Evolutionary conservation across 805 yeast species (phyloP).

Genomic region (Ogataea ganodermae): DNA sequence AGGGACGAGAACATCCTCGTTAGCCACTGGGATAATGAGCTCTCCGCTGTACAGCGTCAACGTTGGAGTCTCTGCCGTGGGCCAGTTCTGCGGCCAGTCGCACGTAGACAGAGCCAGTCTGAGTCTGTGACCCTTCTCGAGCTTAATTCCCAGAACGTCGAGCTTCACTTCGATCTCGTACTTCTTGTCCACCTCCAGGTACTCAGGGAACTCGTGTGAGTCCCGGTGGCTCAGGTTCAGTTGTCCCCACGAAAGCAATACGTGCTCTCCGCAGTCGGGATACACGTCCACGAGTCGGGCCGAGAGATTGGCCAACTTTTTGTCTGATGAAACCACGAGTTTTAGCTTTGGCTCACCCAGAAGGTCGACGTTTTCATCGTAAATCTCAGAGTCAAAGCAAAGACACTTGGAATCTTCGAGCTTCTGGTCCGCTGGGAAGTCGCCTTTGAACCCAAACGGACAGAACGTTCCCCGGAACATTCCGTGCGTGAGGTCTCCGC

Average conservation of each 20-base stretch:
- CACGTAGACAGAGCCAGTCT: constrained; percentile 45
- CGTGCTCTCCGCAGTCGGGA: constrained; percentile 39
- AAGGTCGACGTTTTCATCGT: constrained; percentile 30
- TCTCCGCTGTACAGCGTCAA: constrained; percentile 37
- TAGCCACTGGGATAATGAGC: constrained; percentile 34
- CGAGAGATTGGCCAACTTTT: constrained; percentile 41
- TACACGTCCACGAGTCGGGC: constrained; percentile 43
- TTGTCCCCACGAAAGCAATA: constrained; percentile 49
- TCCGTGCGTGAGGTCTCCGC: constrained; percentile 44
- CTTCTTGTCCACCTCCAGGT: constrained; percentile 33
- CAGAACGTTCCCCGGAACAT: constrained; percentile 47
- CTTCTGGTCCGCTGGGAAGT: constrained; percentile 47
- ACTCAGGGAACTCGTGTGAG: constrained; percentile 44
- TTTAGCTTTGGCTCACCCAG: constrained; percentile 42
- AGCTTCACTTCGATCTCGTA: constrained; percentile 39
- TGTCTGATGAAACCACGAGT: constrained; percentile 38
- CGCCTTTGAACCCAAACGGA: constrained; percentile 49
- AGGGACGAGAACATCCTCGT: constrained; percentile 16
- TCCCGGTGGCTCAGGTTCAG: constrained; percentile 44
- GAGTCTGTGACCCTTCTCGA: constrained; percentile 39
- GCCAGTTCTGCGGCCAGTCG: constrained; percentile 54
- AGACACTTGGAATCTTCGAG: constrained; percentile 43
- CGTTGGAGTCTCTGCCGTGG: constrained; percentile 43
- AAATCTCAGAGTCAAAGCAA: constrained; percentile 36
- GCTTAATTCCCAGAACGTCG: constrained; percentile 44